phyloP scores from a whole-genome alignment of 2,329 filamentous ascomycete species.

The Sphaerulina populicola region DNA sequence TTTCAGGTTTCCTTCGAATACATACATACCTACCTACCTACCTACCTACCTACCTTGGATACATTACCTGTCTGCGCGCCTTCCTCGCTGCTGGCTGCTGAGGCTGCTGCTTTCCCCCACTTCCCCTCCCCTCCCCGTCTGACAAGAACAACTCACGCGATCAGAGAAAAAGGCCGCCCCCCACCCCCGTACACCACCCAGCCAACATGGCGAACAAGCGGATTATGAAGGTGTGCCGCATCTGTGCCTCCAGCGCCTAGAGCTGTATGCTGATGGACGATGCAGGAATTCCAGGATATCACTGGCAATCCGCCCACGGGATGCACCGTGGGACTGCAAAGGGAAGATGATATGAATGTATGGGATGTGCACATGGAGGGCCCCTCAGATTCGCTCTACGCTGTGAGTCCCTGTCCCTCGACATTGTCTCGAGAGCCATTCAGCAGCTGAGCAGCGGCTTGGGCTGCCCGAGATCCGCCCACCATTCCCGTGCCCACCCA shows the following conservation, averaged over 20 bases:
- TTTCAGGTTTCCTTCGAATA: too few relatives aligned
- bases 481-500: too few relatives aligned
- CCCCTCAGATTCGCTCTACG: conserved; percentile 56
- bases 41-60: too few relatives aligned
- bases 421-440: background rate
- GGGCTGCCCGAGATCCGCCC: too few relatives aligned
- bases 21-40: too few relatives aligned
- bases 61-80: background rate
- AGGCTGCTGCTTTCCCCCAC: too few relatives aligned
- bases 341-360: conserved; percentile 57
- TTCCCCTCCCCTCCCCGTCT: background rate
- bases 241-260: too few relatives aligned
- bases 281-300: conserved; percentile 55
- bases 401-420: conserved; percentile 41
- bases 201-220: conserved; percentile 36
- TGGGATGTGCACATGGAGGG: conserved; percentile 62
- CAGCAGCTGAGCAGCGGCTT: conserved; percentile 4
- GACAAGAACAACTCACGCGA: conserved; percentile 1
- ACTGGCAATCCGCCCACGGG: conserved; percentile 49
- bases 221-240: conserved; percentile 38
- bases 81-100: background rate
- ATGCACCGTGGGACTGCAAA: conserved; percentile 48
- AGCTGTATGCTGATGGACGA: too few relatives aligned
- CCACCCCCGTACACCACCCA: background rate
- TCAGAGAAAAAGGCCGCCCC: background rate